These are phyloP conservation scores for Xylariaceae sp. DNA, from an alignment of 2,329 filamentous ascomycete genomes.

Conservation along the genomic window DNA sequence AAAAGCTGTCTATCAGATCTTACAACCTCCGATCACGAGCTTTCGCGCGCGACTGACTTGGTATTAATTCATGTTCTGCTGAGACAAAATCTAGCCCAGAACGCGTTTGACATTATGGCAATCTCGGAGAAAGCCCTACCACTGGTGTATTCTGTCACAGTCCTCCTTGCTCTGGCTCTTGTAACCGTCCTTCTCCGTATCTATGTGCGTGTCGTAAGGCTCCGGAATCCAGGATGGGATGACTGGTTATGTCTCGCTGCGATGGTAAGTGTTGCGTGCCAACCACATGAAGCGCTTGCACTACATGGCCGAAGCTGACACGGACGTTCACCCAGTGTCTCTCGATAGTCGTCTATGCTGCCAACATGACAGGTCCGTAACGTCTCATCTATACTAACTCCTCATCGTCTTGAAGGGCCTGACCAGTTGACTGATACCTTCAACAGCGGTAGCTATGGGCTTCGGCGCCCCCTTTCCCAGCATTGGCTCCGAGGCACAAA, in stretches of 20 bases:
- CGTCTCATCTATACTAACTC: too few relatives aligned
- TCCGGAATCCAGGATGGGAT: slow-evolving; percentile 11
- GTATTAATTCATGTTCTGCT: too few relatives aligned
- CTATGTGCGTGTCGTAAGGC: slow-evolving; percentile 9
- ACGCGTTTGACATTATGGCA: too few relatives aligned
- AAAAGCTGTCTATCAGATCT: too few relatives aligned
- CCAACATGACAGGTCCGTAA: slow-evolving; percentile 12
- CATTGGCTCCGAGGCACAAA: slow-evolving; percentile 5
- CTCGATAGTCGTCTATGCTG: slow-evolving; percentile 8
- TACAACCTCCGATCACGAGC: too few relatives aligned
- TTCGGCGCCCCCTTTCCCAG: slow-evolving; percentile 10
- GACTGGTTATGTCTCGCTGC: slow-evolving; percentile 14
- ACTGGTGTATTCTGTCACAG: slow-evolving; percentile 11
- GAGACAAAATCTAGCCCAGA: too few relatives aligned
- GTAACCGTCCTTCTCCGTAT: slow-evolving; percentile 13
- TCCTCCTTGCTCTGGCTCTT: slow-evolving; percentile 8
- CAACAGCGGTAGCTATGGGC: slow-evolving; percentile 7
- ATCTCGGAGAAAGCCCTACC: slow-evolving; percentile 5
- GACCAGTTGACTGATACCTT: too few relatives aligned
- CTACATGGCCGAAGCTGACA: too few relatives aligned
- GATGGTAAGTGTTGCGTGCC: slow-evolving; percentile 7
- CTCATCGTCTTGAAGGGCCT: too few relatives aligned
- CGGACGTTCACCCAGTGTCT: slow-evolving; percentile 5
- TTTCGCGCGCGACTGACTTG: too few relatives aligned
- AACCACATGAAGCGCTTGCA: neutral